Evolutionary conservation across 495 filamentous ascomycete species (phyloP), one percentile per base, ranked within the genome.

Genomic region (Lasiosphaeria hispida): DNA sequence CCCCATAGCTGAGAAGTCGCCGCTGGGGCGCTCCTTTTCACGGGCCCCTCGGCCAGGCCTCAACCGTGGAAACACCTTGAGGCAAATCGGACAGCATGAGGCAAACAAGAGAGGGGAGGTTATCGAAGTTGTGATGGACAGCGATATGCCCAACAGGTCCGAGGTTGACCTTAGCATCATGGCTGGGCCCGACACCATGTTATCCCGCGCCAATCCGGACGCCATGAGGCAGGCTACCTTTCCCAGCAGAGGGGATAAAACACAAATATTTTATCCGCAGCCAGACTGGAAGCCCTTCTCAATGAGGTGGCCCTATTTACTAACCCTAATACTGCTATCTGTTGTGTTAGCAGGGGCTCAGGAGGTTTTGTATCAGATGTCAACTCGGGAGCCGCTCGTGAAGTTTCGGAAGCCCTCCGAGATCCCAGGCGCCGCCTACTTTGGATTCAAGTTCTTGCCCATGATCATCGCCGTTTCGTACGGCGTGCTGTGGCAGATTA

Each of bases 241-340:
- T 44, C 63, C 71, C n/a, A 59, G 10, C 8, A 60, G 58, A 14
- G 53, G 51, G 15, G 59, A 52, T 30, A 69, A 66, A 17, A 67
- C 70, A 1, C 71, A 79, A 58, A 71, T 78, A 7, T 83, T 80
- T 61, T 82, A 79, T 48, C 81, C 82, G 0, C 79, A 82, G 60
- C 85, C 85, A 3, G 80, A 89, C 63, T 91, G 87, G 87, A 86
- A 84, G 59, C 87, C 87, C 0, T 80, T 87, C 53, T 83, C 82
- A 0, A 89, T 91, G 85, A 76, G 80, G 17, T 83, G 80, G 74
- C 82, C 80, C 10, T 91, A 87, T 65, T 73, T 77, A 23, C 55
- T 73, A 0, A 65, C 76, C 47, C 75, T 91, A 10, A 75, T 85
- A 30, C 14, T 85, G 15, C 48, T 87, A 11, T 86, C 87, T 0